A percentile compares a stretch with the other conserved stretches of the same genome.
These are phyloP conservation scores for Phascolomyces articulosus DNA, from an alignment of 371 early-diverging fungal species.

Conservation along the genomic window DNA sequence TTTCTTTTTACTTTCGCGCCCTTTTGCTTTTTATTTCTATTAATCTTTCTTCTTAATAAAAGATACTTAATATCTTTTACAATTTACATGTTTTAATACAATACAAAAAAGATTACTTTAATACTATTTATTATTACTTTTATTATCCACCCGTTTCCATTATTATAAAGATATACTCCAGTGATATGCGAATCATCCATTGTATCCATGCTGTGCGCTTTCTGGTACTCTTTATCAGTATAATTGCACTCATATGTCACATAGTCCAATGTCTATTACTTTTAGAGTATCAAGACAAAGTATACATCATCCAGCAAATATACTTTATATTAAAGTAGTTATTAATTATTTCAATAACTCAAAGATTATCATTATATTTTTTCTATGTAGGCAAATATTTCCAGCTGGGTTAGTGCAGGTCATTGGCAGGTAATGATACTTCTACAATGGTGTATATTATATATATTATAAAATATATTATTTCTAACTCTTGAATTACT, in stretches of 20 bases:
- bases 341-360: too few species aligned
- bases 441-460: neutral
- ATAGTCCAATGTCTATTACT: slow-evolving; percentile 29
- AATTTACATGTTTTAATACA: slow-evolving; percentile 1
- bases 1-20: slow-evolving; percentile 2
- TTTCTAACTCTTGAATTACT: neutral
- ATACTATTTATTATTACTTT: neutral
- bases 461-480: neutral
- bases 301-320: neutral
- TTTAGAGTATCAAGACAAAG: slow-evolving; percentile 22
- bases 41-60: neutral
- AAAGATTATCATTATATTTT: too few species aligned
- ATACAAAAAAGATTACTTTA: neutral
- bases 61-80: neutral
- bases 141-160: too few species aligned
- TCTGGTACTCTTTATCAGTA: slow-evolving; percentile 16
- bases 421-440: slow-evolving; percentile 34
- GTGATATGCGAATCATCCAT: slow-evolving; percentile 13
- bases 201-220: slow-evolving; percentile 21
- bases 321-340: too few species aligned
- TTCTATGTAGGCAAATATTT: slow-evolving; percentile 26
- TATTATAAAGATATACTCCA: too few species aligned
- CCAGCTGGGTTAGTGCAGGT: slow-evolving; percentile 28
- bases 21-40: slow-evolving; percentile 8
- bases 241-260: slow-evolving; percentile 25